Conservation (phyloP, 331 rosid genomes). For the Rosa hybrid region DNA sequence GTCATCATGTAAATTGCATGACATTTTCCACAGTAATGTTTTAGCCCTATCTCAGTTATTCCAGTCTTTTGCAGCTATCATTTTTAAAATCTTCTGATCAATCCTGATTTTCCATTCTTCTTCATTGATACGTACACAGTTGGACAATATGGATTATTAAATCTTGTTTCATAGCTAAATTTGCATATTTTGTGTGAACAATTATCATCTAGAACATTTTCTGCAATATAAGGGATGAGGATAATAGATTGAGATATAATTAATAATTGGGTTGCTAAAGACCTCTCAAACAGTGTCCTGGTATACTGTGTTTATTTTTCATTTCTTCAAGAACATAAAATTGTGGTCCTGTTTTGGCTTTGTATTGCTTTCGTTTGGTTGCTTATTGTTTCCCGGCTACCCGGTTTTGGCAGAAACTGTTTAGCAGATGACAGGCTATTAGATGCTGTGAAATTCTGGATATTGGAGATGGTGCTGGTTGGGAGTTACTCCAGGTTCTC, state of each 20-base stretch:
- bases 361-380: not conserved
- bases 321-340: too few species aligned
- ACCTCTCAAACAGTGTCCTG: not conserved
- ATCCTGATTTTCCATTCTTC: not conserved
- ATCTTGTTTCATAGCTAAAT: not conserved
- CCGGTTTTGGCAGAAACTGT: constrained; percentile 60
- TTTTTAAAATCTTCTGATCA: not conserved
- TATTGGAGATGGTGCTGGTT: constrained; percentile 83
- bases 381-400: constrained; percentile 11
- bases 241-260: not conserved
- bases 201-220: not conserved
- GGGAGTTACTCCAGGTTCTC: constrained; percentile 95
- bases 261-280: not conserved
- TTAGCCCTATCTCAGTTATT: not conserved
- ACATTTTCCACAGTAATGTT: not conserved
- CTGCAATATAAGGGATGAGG: not conserved
- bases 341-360: not conserved
- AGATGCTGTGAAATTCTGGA: constrained; percentile 73
- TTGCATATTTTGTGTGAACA: not conserved
- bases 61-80: not conserved
- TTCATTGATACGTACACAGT: not conserved
- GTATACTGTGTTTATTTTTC: not conserved
- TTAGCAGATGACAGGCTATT: constrained; percentile 68
- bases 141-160: not conserved
- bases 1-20: not conserved